phyloP scores from a whole-genome alignment of 2,329 filamentous ascomycete species.

The Tolypocladium nubicola region DNA sequence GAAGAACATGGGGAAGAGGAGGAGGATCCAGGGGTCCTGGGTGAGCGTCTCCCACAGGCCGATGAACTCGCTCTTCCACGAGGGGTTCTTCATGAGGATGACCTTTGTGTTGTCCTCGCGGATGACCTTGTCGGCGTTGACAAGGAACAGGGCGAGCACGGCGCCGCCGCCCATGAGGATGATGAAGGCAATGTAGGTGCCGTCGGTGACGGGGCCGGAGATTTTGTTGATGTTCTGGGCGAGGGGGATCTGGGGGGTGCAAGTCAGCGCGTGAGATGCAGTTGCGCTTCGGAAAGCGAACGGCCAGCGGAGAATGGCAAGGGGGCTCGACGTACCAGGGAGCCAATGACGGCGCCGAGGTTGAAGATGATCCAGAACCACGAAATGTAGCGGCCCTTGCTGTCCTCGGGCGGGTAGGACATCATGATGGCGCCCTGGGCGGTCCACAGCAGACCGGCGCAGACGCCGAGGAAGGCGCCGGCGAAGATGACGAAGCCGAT shows the following conservation, averaged over 20 bases:
- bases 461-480: conserved; percentile 65
- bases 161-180: conserved; percentile 71
- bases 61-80: conserved; percentile 67
- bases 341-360: conserved; percentile 77
- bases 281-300: neutral
- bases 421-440: conserved; percentile 84
- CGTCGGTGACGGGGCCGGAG: conserved; percentile 49
- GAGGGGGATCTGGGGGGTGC: conserved; percentile 42
- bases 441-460: conserved; percentile 72
- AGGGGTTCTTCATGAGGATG: conserved; percentile 84
- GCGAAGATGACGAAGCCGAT: conserved; percentile 66
- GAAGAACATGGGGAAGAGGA: conserved; percentile 47
- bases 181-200: conserved; percentile 82
- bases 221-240: conserved; percentile 55
- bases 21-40: conserved; percentile 59
- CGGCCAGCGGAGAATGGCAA: neutral
- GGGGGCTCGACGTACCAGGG: conserved; percentile 30
- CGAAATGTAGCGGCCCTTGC: conserved; percentile 82
- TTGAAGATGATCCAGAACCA: conserved; percentile 97
- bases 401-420: conserved; percentile 70
- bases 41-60: conserved; percentile 66
- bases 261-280: neutral
- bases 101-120: conserved; percentile 70
- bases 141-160: conserved; percentile 56
- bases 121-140: conserved; percentile 60